A percentile compares a stretch with the other conserved stretches of the same genome.
Evolutionary conservation across 108 stramenopile genomes (phyloP).

Genomic region (Cyclotella sp.): DNA sequence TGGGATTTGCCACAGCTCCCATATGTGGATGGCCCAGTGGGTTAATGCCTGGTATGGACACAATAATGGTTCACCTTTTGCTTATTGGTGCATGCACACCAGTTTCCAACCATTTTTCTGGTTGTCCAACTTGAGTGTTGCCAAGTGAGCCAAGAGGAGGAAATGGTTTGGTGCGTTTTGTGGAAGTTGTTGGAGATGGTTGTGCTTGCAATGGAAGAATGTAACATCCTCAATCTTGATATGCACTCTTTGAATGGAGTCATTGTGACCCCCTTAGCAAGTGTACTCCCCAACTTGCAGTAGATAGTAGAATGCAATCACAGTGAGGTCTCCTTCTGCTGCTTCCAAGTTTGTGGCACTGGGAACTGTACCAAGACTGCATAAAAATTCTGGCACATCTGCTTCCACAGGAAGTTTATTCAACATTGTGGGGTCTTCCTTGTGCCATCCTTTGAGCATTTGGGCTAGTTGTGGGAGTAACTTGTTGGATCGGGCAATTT

Average conservation of each 20-base stretch:
- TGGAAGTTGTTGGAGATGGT: slow-evolving; percentile 6
- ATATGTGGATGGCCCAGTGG: no score
- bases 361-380: no score
- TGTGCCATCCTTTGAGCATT: background rate
- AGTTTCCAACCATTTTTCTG: slow-evolving; percentile 12
- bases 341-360: background rate
- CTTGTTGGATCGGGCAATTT: background rate
- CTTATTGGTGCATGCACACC: background rate
- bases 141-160: background rate
- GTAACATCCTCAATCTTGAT: background rate
- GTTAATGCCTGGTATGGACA: background rate
- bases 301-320: slow-evolving; percentile 12
- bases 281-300: slow-evolving; percentile 15
- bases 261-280: background rate
- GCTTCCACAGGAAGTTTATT: slow-evolving; percentile 11
- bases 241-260: background rate
- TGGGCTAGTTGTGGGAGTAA: background rate
- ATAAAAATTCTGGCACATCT: background rate
- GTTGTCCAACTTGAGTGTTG: slow-evolving; percentile 3
- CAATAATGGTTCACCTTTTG: background rate
- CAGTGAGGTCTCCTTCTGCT: background rate
- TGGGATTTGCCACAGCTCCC: no score
- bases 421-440: background rate
- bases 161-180: background rate
- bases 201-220: no score